Conservation (phyloP, 805 yeast genomes). For the Teunomyces stri region DNA sequence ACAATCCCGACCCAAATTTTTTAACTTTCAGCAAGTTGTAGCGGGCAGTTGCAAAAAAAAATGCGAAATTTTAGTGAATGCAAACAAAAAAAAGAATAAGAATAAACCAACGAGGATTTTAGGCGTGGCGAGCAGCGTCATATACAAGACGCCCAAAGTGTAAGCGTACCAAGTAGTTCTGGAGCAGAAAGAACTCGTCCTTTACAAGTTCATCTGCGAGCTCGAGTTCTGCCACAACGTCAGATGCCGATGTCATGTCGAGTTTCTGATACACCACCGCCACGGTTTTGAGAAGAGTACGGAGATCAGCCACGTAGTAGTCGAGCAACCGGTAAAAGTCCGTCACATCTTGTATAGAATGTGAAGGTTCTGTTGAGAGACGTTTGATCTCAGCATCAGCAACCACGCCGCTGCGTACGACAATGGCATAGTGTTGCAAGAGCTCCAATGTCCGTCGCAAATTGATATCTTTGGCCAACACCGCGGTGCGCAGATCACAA, state of each 20-base stretch:
- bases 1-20: background rate
- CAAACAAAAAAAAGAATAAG: background rate
- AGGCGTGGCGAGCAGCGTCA: no score
- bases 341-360: no score
- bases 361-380: no score
- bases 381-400: background rate
- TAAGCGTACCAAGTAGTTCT: background rate
- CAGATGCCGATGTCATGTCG: background rate
- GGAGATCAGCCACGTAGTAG: background rate
- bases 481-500: background rate
- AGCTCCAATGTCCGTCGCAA: background rate
- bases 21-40: constrained; percentile 1
- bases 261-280: constrained; percentile 1
- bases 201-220: background rate
- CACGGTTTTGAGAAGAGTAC: background rate
- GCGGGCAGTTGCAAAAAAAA: constrained; percentile 4
- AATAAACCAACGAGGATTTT: background rate
- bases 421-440: background rate
- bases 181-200: background rate
- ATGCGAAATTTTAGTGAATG: background rate
- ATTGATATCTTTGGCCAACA: background rate
- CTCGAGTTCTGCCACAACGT: background rate
- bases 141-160: background rate
- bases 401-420: background rate
- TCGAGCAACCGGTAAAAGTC: background rate